phyloP scores from a whole-genome alignment of 345 rosid genomes.

The Draba incana region DNA sequence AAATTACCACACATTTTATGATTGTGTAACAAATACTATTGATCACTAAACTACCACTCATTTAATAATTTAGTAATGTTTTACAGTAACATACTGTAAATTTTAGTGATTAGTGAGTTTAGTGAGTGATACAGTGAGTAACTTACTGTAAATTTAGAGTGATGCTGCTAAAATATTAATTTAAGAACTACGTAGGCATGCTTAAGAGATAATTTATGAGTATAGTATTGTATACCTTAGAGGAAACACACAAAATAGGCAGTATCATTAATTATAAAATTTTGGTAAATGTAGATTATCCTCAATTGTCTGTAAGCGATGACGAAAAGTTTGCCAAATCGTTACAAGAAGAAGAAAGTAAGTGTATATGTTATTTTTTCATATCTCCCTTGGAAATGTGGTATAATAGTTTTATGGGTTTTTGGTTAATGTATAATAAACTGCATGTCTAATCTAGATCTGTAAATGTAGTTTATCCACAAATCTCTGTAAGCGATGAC shows the following conservation, averaged over 20 bases:
- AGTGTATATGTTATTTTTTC: not conserved
- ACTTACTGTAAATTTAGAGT: too few species aligned
- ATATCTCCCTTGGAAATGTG: too few species aligned
- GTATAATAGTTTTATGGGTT: too few species aligned
- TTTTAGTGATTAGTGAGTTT: too few species aligned
- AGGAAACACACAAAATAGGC: not conserved
- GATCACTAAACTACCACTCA: too few species aligned
- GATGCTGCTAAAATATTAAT: too few species aligned
- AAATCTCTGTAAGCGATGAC: constrained; percentile 26
- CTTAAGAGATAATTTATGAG: not conserved
- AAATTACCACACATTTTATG: not conserved
- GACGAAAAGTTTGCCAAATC: constrained; percentile 19
- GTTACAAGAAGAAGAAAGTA: constrained; percentile 39
- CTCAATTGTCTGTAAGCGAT: constrained; percentile 24
- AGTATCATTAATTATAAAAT: not conserved
- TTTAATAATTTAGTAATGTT: too few species aligned
- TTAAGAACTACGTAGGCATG: too few species aligned
- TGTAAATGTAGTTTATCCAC: constrained; percentile 17
- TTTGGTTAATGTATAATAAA: too few species aligned
- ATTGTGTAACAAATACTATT: not conserved
- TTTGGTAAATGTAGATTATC: constrained; percentile 14
- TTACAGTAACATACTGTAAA: too few species aligned
- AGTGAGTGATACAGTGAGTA: too few species aligned
- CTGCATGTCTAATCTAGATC: too few species aligned
- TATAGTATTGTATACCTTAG: not conserved